Evolutionary conservation across 2,329 filamentous ascomycete species (phyloP), one percentile per base, ranked within the genome.

Genomic region (Thermomyces lanuginosus): DNA sequence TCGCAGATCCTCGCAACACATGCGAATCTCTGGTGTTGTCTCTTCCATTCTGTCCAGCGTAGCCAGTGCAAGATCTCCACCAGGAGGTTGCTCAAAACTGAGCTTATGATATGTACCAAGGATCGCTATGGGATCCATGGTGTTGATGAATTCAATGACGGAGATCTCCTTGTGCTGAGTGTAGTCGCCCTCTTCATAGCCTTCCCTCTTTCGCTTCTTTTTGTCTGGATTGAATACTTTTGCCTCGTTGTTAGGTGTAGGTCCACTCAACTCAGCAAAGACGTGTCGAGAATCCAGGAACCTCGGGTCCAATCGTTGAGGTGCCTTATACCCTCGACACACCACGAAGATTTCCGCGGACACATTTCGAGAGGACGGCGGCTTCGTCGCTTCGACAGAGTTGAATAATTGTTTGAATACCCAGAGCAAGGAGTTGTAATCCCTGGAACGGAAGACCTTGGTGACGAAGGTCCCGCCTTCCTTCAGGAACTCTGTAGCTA

Each of bases 291-390:
- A 72, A 45, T 98, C 89, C 27, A 98, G 63, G 49, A 98, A 91
- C 39, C 80, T 80, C 6, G 86, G 83, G 45, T 98, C 89, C 32
- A 98, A 71, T 36, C 73, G 69, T 58, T 93, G 95, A 3, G 89
- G 89, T 0, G 86, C 86, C 58, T 93, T 95, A 64, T 73, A 98
- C 11, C 86, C 89, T 39, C 76, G 72, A 56, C 86, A 95, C 17
- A 98, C 89, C 37, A 95, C 86, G 61, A 98, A 98, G 21, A 95
- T 95, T 62, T 98, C 89, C 38, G 89, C 89, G 5, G 83, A 93
- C 27, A 98, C 86, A 45, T 92, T 93, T 61, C 89, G 69, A 6
- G 82, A 92, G 1, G 83, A 92, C 0, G 89, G 89, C 3, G 89
- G 89, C 55, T 98, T 98, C 4, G 89, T 98, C 25, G 91, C 86